phyloP scores from a whole-genome alignment of 2,329 filamentous ascomycete species.

The Phyllosticta paracitricarpa region DNA sequence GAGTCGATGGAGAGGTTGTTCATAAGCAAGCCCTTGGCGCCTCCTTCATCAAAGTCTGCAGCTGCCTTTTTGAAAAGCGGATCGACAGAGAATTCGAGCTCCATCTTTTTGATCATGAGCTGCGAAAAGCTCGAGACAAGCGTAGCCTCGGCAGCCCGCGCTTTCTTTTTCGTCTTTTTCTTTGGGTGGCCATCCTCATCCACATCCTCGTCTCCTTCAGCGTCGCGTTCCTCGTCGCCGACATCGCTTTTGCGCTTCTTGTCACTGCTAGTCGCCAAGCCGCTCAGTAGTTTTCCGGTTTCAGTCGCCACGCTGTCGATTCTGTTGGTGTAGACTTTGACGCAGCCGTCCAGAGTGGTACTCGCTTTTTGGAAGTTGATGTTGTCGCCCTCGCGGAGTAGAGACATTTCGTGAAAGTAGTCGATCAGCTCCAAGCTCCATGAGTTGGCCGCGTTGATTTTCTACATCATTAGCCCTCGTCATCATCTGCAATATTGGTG shows the following conservation, averaged over 20 bases:
- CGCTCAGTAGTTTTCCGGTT: conserved; percentile 88
- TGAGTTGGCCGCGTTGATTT: conserved; percentile 92
- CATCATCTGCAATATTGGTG: background rate
- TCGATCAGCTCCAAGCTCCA: conserved; percentile 99
- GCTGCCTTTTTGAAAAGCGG: conserved; percentile 99
- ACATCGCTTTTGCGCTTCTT: conserved; percentile 29
- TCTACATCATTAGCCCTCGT: conserved; percentile 21
- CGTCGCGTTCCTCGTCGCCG: conserved; percentile 11
- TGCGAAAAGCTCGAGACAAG: conserved; percentile 80
- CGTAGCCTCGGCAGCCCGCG: conserved; percentile 84
- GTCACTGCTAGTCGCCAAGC: conserved; percentile 73
- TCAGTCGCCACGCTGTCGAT: conserved; percentile 97
- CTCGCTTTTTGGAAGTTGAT: conserved; percentile 99
- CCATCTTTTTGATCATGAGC: conserved; percentile 91
- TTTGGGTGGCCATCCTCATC: conserved; percentile 45
- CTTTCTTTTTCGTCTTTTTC: conserved; percentile 66
- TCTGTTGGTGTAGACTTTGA: conserved; percentile 98
- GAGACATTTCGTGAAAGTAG: conserved; percentile 98
- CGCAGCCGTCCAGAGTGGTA: conserved; percentile 92
- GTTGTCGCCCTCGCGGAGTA: conserved; percentile 89
- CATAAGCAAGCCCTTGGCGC: conserved; percentile 85
- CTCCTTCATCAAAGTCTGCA: conserved; percentile 95
- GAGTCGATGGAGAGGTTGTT: conserved; percentile 96
- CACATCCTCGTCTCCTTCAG: conserved; percentile 50
- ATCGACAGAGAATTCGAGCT: conserved; percentile 92